A percentile compares a stretch with the other conserved stretches of the same genome.
Evolutionary conservation across 1,284 basidiomycete species (phyloP).

Genomic region (Heliocybe sulcata): DNA sequence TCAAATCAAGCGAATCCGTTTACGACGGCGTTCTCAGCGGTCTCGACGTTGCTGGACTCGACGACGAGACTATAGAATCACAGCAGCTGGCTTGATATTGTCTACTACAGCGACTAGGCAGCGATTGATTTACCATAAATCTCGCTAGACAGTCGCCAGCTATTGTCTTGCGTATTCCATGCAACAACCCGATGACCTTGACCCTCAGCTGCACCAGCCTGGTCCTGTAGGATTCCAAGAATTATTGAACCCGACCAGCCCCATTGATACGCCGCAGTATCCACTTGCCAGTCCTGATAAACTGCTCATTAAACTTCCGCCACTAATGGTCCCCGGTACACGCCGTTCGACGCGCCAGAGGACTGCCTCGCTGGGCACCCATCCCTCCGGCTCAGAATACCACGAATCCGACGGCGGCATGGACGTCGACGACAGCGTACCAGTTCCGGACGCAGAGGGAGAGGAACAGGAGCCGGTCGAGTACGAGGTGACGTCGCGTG

Average conservation of each 20-base stretch:
- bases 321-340: not conserved
- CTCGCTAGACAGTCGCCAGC: not conserved
- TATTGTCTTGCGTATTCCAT: not conserved
- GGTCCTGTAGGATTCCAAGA: not conserved
- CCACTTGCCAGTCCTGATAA: no score
- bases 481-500: constrained; percentile 30
- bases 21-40: not conserved
- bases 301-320: not conserved
- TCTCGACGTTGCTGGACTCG: not conserved
- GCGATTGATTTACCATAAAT: not conserved
- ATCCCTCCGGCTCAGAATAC: constrained; percentile 62
- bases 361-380: not conserved
- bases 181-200: constrained; percentile 1
- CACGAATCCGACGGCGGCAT: constrained; percentile 48
- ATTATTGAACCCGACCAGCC: not conserved
- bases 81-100: not conserved
- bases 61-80: not conserved
- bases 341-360: not conserved
- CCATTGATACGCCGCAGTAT: no score
- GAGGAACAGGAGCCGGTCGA: constrained; percentile 13
- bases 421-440: constrained; percentile 27
- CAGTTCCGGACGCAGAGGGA: constrained; percentile 19
- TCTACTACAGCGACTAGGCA: not conserved
- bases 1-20: not conserved
- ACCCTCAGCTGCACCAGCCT: not conserved